Evolutionary conservation across 2,329 filamentous ascomycete genomes (phyloP), one percentile per base, ranked within the genome.

Genomic region (Fusarium tupiense): DNA sequence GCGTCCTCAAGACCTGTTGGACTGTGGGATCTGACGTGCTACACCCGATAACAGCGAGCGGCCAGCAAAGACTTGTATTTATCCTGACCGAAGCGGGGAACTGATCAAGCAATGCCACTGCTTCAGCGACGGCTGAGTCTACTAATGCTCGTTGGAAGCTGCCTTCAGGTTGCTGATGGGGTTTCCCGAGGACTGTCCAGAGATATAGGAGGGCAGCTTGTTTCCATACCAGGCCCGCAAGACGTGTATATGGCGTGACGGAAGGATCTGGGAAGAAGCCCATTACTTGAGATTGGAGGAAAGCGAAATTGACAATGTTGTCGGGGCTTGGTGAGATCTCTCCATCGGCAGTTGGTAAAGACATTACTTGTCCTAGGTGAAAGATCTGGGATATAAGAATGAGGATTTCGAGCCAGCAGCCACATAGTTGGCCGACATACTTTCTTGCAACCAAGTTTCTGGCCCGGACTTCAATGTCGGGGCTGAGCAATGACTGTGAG

Each of bases 181-280:
- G 76, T 22, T 77, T 77, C 19, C 79, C 81, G 17, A 83, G 71
- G 20, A 83, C 80, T 14, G 69, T 82, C 80, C 80, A 82, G 4
- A 87, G 80, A 47, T 87, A 87, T 3, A 86, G 75, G 1, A 86
- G 73, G 37, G 85, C 81, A 1, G 84, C 84, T 59, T 86, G 83
- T 65, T 86, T 85, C 68, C 85, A 87, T 10, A 87, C 82, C 8
- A 82, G 69, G 0, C 84, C 85, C 0, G 84, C 84, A 1, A 86
- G 75, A 14, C 81, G 81, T 5, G 84, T 82, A 61, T 85, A 82
- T 1, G 77, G 76, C 6, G 76, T 79, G 13, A 84, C 82, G 1
- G 75, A 76, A 3, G 79, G 57, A 35, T 82, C 81, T 0, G 85
- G 84, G 8, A 78, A 79, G 77, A 84, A 86, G 8, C 76, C 80